Conservation (phyloP, 2,329 filamentous ascomycete species). For the Apiospora phragmitis region DNA sequence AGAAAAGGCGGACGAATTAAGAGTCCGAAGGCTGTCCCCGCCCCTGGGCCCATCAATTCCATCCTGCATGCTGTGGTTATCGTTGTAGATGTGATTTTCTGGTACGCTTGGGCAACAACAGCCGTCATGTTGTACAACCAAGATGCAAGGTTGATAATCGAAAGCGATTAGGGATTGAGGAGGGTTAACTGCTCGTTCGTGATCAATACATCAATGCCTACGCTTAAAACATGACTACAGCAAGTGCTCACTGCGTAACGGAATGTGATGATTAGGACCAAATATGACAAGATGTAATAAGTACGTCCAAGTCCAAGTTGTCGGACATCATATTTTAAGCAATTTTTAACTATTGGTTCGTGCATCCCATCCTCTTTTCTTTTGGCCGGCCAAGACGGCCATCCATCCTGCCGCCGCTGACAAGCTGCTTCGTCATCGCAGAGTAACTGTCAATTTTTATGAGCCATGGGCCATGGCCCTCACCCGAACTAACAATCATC, state of each 20-base stretch:
- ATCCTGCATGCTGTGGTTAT: not conserved
- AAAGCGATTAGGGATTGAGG: not conserved
- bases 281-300: not conserved
- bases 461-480: not conserved
- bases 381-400: not conserved
- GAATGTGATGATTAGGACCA: no score
- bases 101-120: not conserved
- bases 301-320: not conserved
- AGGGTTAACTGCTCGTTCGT: not conserved
- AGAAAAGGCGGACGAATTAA: not conserved
- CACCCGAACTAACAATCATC: not conserved
- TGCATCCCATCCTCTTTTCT: not conserved
- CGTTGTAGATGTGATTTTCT: not conserved
- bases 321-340: not conserved
- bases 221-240: no score
- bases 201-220: not conserved
- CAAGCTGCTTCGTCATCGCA: not conserved
- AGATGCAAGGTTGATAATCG: not conserved
- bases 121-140: not conserved
- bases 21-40: not conserved
- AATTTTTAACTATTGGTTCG: constrained; percentile 3
- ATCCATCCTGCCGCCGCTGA: not conserved
- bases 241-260: no score
- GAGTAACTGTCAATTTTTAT: not conserved
- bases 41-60: not conserved